Evolutionary conservation across 2,329 filamentous ascomycete species (phyloP), one percentile per base, ranked within the genome.

Genomic region (Cladophialophora psammophila): DNA sequence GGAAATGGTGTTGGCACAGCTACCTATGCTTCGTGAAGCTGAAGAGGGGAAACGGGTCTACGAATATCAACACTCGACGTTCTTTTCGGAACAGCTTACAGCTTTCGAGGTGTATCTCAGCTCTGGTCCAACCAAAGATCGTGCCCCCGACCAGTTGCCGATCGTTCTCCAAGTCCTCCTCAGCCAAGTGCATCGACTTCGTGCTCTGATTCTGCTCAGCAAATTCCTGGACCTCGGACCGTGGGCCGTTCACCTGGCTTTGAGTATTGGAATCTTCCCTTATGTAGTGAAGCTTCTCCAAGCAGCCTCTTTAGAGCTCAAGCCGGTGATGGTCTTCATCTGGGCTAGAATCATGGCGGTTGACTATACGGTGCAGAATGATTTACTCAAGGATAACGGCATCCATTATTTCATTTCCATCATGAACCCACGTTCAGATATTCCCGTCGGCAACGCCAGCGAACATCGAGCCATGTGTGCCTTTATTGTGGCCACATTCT

Each of bases 381-480:
- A 99, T 77, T 83, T 99, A 12, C 88, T 98, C 73, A 98, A 98
- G 79, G 95, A 99, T 76, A 97, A 94, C 74, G 95, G 95, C 6
- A 98, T 97, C 76, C 92, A 93, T 74, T 99, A 99, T 80, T 99
- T 99, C 78, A 93, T 95, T 60, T 90, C 90, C 69, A 97, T 98
- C 61, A 86, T 98, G 71, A 94, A 94, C 75, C 93, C 94, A 1
- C 87, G 87, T 9, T 93, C 94, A 71, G 88, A 88, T 1, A 90
- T 98, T 58, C 93, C 93, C 0, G 91, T 97, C 26, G 89, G 91
- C 38, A 96, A 97, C 76, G 90, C 90, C 63, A 92, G 93, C 72
- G 95, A 98, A 80, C 95, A 99, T 82, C 93, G 96, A 75, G 95
- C 95, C 52, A 99, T 99, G 95, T 98, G 95, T 77, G 94, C 95